A percentile compares a stretch with the other conserved stretches of the same genome.
Evolutionary conservation across 495 filamentous ascomycete species (phyloP).

Genomic region (Cryomyces minteri): DNA sequence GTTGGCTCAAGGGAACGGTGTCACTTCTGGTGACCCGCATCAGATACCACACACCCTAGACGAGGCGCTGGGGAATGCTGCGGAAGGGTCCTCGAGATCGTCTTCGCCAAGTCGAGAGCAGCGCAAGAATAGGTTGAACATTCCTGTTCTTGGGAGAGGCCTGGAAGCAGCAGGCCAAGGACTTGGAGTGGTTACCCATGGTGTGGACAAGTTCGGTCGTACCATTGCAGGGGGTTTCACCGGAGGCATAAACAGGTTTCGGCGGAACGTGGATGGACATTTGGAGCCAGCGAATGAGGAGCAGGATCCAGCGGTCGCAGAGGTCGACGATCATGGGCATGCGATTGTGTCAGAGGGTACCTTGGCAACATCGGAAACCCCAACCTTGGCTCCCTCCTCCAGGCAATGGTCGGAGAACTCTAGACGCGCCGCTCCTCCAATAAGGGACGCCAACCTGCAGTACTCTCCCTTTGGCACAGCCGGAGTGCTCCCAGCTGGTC

Average conservation of each 20-base stretch:
- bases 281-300: not conserved
- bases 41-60: slow-evolving; percentile 54
- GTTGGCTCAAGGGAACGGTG: slow-evolving; percentile 47
- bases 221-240: slow-evolving; percentile 30
- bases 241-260: slow-evolving; percentile 26
- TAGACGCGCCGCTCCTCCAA: no score
- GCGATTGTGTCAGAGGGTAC: not conserved
- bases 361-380: no score
- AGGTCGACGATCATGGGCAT: not conserved
- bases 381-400: no score
- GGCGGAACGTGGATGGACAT: not conserved
- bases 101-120: not conserved
- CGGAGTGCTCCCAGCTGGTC: no score
- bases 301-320: not conserved
- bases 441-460: no score
- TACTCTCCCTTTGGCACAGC: no score
- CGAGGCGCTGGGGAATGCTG: slow-evolving; percentile 40
- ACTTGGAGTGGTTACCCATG: slow-evolving; percentile 37
- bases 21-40: slow-evolving; percentile 72
- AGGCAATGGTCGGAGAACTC: no score
- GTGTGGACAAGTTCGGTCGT: slow-evolving; percentile 39
- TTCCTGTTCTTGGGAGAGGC: slow-evolving; percentile 25
- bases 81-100: not conserved
- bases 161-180: slow-evolving; percentile 17
- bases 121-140: not conserved